These are phyloP conservation scores for Candida anglica DNA, from an alignment of 805 yeast species.

Conservation along the genomic window DNA sequence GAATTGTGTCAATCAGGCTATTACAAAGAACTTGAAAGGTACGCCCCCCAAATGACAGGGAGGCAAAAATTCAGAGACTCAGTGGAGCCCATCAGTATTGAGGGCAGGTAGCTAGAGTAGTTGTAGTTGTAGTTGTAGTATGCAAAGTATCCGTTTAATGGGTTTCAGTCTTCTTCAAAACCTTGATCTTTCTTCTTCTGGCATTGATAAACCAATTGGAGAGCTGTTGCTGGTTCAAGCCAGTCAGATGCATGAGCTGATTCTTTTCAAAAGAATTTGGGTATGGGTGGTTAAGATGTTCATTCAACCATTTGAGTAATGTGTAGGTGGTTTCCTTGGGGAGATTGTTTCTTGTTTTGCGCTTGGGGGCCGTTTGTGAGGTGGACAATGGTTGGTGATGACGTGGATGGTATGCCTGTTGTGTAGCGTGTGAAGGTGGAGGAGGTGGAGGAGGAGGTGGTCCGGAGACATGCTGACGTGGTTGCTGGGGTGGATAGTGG, in stretches of 20 bases:
- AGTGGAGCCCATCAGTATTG: too few species aligned
- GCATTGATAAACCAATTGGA: conserved; percentile 90
- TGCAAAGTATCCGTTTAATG: too few species aligned
- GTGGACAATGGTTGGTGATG: conserved; percentile 5
- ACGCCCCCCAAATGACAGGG: neutral
- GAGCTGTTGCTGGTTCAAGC: conserved; percentile 75
- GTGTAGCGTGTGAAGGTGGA: conserved; percentile 4
- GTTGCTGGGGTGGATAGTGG: neutral
- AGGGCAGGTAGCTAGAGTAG: too few species aligned
- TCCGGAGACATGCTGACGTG: neutral
- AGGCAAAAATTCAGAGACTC: too few species aligned
- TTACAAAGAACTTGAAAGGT: too few species aligned
- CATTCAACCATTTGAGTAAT: conserved; percentile 68
- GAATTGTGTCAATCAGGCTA: conserved; percentile 1
- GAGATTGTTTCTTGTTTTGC: conserved; percentile 60
- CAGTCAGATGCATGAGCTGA: conserved; percentile 65
- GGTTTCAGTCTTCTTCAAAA: conserved; percentile 26
- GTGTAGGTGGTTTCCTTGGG: conserved; percentile 77
- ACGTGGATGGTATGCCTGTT: conserved; percentile 2
- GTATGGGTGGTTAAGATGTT: conserved; percentile 76
- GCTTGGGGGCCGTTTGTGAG: conserved; percentile 2
- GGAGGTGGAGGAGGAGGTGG: conserved; percentile 5
- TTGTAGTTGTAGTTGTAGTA: too few species aligned
- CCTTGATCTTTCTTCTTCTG: conserved; percentile 66
- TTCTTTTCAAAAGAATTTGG: conserved; percentile 79